Evolutionary conservation across 2,329 filamentous ascomycete species (phyloP).

Genomic region (Cladophialophora immunda): DNA sequence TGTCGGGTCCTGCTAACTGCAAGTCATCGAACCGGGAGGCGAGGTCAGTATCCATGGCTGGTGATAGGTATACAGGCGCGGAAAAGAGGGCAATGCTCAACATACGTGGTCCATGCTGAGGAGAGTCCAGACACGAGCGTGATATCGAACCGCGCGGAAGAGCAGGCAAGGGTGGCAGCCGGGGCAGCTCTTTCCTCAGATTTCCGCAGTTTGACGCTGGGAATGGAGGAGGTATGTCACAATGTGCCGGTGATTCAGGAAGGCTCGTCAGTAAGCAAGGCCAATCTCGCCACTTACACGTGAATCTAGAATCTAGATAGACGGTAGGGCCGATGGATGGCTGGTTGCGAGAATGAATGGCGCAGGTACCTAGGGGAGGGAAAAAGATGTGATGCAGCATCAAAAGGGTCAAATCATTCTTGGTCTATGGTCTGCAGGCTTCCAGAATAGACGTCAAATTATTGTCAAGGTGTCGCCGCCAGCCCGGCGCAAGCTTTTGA

Average conservation of each 20-base stretch:
- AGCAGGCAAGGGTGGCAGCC: conserved; percentile 14
- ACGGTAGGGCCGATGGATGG: conserved; percentile 2
- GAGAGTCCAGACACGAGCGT: background rate
- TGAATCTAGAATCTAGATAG: conserved; percentile 13
- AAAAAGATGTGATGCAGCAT: background rate
- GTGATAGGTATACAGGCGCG: conserved; percentile 1
- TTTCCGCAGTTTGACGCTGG: conserved; percentile 27
- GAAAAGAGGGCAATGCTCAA: conserved; percentile 28
- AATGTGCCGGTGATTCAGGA: conserved; percentile 11
- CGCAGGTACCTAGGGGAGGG: background rate
- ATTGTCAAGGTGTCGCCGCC: conserved; percentile 14
- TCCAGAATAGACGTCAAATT: conserved; percentile 21
- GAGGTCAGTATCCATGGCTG: conserved; percentile 43
- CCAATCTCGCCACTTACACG: background rate
- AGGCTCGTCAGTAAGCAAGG: conserved; percentile 23
- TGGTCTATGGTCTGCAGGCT: conserved; percentile 15
- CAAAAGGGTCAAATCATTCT: conserved; percentile 7
- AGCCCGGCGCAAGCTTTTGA: conserved; percentile 8
- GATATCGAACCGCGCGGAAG: conserved; percentile 11
- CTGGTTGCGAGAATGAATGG: background rate
- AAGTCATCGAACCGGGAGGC: conserved; percentile 36
- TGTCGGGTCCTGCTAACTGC: conserved; percentile 67
- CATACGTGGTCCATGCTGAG: conserved; percentile 57
- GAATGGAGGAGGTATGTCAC: conserved; percentile 10
- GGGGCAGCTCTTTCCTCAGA: conserved; percentile 30